Base-by-base conservation (phyloP, 2,329 filamentous ascomycete species). In the Colletotrichum falcatum region DNA sequence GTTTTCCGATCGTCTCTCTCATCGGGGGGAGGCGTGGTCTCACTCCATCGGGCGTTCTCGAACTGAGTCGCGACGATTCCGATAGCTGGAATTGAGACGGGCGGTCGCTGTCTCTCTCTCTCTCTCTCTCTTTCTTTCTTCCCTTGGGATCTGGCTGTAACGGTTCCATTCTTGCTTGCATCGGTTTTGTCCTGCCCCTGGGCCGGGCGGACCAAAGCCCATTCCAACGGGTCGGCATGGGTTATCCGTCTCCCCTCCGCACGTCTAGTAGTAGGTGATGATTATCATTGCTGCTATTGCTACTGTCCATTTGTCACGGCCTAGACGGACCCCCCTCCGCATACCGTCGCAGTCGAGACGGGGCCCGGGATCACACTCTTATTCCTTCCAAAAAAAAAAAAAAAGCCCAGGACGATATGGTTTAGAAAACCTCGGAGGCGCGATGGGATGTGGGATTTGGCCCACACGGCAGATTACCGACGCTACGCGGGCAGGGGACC, bases 71-170 rank as follows among this genome's bases (percentile, higher is more conserved):
- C 11, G 16, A 54, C 49, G 30, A n/a, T 37, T 37, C 54, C 54
- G 20, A 58, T 39, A 35, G 35, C 51, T 23, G 51, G 30, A 35
- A 54, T 30, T 20, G 30, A 54, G 51, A n/a, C 12, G 20, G 9
- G 18, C 28, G 12, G 3, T 28, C 14, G 14, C 14, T 23, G 20
- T 23, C 20, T 46, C n/a, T 26, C 30, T 30, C 28, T 9, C 28
- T 18, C 18, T 18, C 18, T 54, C 26, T 2, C 44, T 2, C 20
- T 46, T n/a, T 5, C n/a, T n/a, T 12, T 46, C n/a, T 23, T 37
- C 30, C 53, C 53, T 14, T 55, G 23, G 30, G 59, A 35, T 61
- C 23, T n/a, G 46, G 59, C 46, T 51, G 59, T 51, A 61, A 39
- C 46, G 30, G 59, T 53, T 37, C 33, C 18, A 23, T 35, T 23